phyloP scores from a whole-genome alignment of 2,329 filamentous ascomycete genomes.

The Lojkania enalia region DNA sequence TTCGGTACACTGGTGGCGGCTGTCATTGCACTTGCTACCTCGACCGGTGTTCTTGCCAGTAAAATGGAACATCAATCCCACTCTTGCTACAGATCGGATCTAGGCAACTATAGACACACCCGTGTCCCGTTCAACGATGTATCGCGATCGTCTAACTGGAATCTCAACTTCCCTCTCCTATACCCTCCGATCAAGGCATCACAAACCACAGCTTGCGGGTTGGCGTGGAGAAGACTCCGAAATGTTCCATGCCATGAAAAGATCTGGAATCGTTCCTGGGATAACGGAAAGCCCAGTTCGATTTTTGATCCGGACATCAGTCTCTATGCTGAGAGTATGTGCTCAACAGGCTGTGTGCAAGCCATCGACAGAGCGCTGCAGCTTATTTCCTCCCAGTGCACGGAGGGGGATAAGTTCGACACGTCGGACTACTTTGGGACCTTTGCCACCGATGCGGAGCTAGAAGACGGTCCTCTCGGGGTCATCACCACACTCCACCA shows the following conservation, averaged over 20 bases:
- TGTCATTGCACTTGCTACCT: constrained; percentile 10
- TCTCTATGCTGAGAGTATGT: constrained; percentile 7
- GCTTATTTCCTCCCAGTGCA: constrained; percentile 14
- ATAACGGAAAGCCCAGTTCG: constrained; percentile 14
- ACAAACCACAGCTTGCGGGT: constrained; percentile 5
- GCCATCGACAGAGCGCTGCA: constrained; percentile 8
- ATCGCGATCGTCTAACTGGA: constrained; percentile 5
- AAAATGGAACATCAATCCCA: neutral
- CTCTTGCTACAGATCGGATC: neutral
- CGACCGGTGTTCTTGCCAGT: constrained; percentile 12
- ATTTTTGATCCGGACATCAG: constrained; percentile 14
- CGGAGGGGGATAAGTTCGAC: constrained; percentile 12
- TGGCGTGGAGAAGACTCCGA: constrained; percentile 9
- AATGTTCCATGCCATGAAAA: constrained; percentile 17
- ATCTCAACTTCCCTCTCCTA: constrained; percentile 10
- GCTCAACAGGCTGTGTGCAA: constrained; percentile 1
- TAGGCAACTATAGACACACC: neutral
- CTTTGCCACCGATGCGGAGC: constrained; percentile 10
- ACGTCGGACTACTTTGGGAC: constrained; percentile 10
- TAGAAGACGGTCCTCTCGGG: constrained; percentile 11
- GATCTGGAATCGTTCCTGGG: constrained; percentile 19
- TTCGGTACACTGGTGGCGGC: constrained; percentile 5
- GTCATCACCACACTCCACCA: constrained; percentile 9
- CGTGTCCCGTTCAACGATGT: constrained; percentile 4
- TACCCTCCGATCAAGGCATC: constrained; percentile 9